Evolutionary conservation across 2,329 filamentous ascomycete genomes (phyloP).

Genomic region (Fusarium penzigii): DNA sequence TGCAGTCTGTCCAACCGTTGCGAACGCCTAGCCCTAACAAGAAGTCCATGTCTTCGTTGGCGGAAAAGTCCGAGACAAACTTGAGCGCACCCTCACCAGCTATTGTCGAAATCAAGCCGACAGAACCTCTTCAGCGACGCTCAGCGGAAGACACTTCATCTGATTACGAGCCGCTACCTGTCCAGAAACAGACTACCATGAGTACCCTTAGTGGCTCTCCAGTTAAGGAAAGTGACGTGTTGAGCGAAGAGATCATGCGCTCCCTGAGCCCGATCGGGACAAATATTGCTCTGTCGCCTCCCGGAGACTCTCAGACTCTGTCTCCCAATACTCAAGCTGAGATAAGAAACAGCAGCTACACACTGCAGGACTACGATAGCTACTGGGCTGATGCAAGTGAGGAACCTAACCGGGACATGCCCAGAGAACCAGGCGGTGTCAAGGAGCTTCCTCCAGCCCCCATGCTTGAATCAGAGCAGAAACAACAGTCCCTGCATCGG

Average conservation of each 20-base stretch:
- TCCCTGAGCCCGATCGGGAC: conserved; percentile 58
- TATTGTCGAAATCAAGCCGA: conserved; percentile 37
- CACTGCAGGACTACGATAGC: conserved; percentile 66
- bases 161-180: conserved; percentile 36
- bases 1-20: conserved; percentile 33
- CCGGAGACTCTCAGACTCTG: conserved; percentile 17
- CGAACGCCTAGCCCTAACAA: conserved; percentile 35
- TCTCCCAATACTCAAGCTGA: conserved; percentile 17
- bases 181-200: conserved; percentile 46
- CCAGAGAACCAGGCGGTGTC: conserved; percentile 2
- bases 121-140: conserved; percentile 47
- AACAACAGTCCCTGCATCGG: conserved; percentile 2
- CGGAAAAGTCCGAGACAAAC: conserved; percentile 5
- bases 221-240: conserved; percentile 68
- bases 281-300: conserved; percentile 13
- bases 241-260: conserved; percentile 74
- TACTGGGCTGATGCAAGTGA: conserved; percentile 56
- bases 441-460: conserved; percentile 5
- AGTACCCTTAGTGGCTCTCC: conserved; percentile 54
- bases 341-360: conserved; percentile 59
- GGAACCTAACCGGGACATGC: conserved; percentile 9
- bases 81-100: conserved; percentile 4
- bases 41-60: conserved; percentile 9
- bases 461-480: conserved; percentile 2
- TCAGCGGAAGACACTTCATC: conserved; percentile 36